These are phyloP conservation scores for Lachancea sp. DNA, from an alignment of 805 yeast genomes.

Conservation along the genomic window DNA sequence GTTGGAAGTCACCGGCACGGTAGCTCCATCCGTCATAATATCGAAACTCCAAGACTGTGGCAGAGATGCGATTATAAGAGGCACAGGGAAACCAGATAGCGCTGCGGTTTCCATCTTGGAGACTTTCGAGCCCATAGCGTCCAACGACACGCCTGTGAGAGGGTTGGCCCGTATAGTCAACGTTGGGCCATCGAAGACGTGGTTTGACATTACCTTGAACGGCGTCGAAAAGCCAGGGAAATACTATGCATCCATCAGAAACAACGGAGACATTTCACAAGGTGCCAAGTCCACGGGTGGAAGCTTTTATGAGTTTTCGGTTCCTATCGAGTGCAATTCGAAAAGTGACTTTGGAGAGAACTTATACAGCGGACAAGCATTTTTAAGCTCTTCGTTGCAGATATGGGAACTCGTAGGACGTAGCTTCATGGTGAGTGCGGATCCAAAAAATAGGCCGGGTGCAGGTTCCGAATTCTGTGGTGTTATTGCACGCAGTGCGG, in stretches of 20 bases:
- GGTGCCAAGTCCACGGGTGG: conserved; percentile 67
- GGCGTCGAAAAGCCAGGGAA: conserved; percentile 56
- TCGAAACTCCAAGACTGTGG: conserved; percentile 66
- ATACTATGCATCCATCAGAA: conserved; percentile 64
- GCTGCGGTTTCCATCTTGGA: conserved; percentile 92
- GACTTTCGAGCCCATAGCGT: conserved; percentile 46
- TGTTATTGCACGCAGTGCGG: conserved; percentile 93
- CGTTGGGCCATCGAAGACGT: conserved; percentile 44
- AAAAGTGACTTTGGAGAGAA: conserved; percentile 31
- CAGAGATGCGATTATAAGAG: conserved; percentile 85
- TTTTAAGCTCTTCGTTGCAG: conserved; percentile 39
- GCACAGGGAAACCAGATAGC: conserved; percentile 78
- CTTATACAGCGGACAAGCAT: conserved; percentile 40
- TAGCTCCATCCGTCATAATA: conserved; percentile 73
- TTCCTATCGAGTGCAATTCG: conserved; percentile 29
- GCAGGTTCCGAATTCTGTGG: conserved; percentile 51
- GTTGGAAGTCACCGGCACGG: conserved; percentile 60
- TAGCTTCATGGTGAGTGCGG: conserved; percentile 34
- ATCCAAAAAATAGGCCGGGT: conserved; percentile 14
- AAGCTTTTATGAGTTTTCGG: conserved; percentile 34
- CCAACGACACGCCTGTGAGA: conserved; percentile 53
- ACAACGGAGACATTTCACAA: conserved; percentile 66
- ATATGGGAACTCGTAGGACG: conserved; percentile 68
- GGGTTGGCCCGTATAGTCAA: conserved; percentile 85
- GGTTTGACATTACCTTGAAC: conserved; percentile 73